Conservation (phyloP, 2,329 filamentous ascomycete species). For the Penicillium sp. region DNA sequence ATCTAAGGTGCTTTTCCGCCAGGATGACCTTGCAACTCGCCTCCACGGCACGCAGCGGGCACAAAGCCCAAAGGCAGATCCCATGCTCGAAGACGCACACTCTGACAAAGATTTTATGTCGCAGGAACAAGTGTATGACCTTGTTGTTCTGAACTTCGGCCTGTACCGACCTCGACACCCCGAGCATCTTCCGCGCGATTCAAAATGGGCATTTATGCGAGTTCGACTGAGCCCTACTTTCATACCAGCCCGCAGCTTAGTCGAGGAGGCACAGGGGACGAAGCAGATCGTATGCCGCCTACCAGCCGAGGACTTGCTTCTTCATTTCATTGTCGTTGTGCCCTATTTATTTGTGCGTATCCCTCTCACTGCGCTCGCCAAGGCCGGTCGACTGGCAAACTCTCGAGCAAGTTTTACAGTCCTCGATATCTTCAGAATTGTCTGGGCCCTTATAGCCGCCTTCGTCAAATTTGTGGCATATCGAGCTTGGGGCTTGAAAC, state of each 20-base stretch:
- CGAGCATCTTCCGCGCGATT: not conserved
- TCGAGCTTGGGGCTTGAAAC: not conserved
- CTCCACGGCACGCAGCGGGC: not conserved
- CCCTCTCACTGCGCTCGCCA: slow-evolving; percentile 4
- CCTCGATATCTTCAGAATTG: slow-evolving; percentile 3
- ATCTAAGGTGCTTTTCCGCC: slow-evolving; percentile 1
- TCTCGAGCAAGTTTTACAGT: slow-evolving; percentile 8
- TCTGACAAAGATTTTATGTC: not conserved
- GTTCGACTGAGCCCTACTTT: slow-evolving; percentile 1
- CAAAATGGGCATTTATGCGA: not conserved
- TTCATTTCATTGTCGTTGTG: slow-evolving; percentile 15
- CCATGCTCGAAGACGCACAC: not conserved
- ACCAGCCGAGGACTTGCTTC: slow-evolving; percentile 12
- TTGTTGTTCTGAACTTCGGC: slow-evolving; percentile 2
- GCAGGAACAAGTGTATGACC: not conserved
- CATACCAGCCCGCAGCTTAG: slow-evolving; percentile 1
- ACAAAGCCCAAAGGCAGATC: not conserved
- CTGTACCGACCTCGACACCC: slow-evolving; percentile 1
- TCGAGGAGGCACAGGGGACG: not conserved
- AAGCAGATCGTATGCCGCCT: not conserved
- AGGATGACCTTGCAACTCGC: not conserved
- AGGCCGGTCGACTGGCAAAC: slow-evolving; percentile 1
- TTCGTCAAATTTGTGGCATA: not conserved
- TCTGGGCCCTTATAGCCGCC: not conserved
- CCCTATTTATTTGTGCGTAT: slow-evolving; percentile 10